Conservation (phyloP, 768 basidiomycete genomes). For the Termitomyces sp. region DNA sequence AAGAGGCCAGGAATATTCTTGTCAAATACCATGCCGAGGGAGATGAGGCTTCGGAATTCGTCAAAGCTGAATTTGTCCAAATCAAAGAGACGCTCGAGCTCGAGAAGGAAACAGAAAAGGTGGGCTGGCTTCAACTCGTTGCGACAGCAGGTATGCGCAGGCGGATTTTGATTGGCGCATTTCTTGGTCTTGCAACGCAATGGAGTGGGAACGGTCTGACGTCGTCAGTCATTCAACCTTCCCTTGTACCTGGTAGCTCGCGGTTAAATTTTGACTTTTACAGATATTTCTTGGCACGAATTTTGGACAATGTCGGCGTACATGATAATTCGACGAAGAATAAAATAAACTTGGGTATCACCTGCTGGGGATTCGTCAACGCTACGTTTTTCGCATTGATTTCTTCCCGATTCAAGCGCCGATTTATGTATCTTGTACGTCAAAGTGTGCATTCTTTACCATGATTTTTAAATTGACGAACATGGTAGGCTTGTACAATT, state of each 20-base stretch:
- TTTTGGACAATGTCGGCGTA: constrained; percentile 48
- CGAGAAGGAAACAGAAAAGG: constrained; percentile 39
- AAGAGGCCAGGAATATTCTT: constrained; percentile 42
- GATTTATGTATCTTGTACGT: constrained; percentile 43
- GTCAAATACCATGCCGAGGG: constrained; percentile 59
- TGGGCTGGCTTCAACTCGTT: constrained; percentile 41
- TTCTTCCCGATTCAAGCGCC: constrained; percentile 38
- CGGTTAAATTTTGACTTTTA: not conserved
- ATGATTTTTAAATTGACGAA: not conserved
- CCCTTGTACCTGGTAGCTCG: not conserved
- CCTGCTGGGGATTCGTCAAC: constrained; percentile 51
- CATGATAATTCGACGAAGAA: constrained; percentile 45
- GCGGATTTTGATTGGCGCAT: constrained; percentile 40
- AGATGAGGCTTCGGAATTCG: constrained; percentile 45
- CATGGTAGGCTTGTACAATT: constrained; percentile 35
- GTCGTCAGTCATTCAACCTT: constrained; percentile 23
- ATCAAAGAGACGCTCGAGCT: constrained; percentile 51
- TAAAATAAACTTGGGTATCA: constrained; percentile 48
- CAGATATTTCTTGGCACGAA: constrained; percentile 49
- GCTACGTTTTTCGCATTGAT: constrained; percentile 45
- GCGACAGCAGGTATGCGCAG: constrained; percentile 45
- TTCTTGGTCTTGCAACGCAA: constrained; percentile 53
- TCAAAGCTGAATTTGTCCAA: constrained; percentile 51
- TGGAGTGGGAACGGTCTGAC: constrained; percentile 62
- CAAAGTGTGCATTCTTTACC: not conserved